Percentiles rank a stretch among this genome's conserved stretches.
These are phyloP conservation scores for Flammula alnicola DNA, from an alignment of 1,284 basidiomycete species.

Conservation along the genomic window DNA sequence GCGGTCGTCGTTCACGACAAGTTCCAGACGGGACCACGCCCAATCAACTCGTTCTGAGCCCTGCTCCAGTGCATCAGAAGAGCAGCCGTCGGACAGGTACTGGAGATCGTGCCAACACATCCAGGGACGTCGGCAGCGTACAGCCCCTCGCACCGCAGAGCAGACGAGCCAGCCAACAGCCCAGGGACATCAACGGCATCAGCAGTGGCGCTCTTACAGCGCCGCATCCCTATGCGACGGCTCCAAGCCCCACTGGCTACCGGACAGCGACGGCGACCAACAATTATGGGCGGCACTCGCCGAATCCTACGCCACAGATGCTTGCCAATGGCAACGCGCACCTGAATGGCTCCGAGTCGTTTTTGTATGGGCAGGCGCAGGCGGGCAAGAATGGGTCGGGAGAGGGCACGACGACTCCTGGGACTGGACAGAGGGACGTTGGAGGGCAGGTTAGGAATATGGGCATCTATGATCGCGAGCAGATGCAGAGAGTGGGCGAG, in stretches of 20 bases:
- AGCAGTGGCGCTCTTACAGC: conserved; percentile 47
- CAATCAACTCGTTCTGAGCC: conserved; percentile 63
- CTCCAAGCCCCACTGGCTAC: conserved; percentile 59
- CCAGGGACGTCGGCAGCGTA: conserved; percentile 58
- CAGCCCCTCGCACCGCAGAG: conserved; percentile 66
- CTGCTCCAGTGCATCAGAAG: conserved; percentile 68
- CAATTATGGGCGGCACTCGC: conserved; percentile 61
- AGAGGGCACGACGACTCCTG: conserved; percentile 52
- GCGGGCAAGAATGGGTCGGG: conserved; percentile 51
- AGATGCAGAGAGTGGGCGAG: conserved; percentile 51
- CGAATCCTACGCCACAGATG: conserved; percentile 42
- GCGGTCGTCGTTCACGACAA: conserved; percentile 62
- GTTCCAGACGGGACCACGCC: conserved; percentile 57
- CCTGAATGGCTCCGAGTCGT: conserved; percentile 60
- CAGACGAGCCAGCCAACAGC: conserved; percentile 67
- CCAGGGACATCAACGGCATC: conserved; percentile 51
- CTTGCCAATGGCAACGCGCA: conserved; percentile 43
- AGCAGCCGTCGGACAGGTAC: conserved; percentile 50
- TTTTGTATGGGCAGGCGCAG: conserved; percentile 59
- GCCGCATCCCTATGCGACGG: conserved; percentile 71
- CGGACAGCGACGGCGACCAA: conserved; percentile 40
- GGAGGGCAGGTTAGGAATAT: conserved; percentile 48
- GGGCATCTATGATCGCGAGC: conserved; percentile 61
- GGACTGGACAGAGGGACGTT: conserved; percentile 36
- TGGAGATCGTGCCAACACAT: conserved; percentile 48